A percentile compares a stretch with the other conserved stretches of the same genome.
phyloP scores from a whole-genome alignment of 495 filamentous ascomycete genomes.

The Collariella sp. region DNA sequence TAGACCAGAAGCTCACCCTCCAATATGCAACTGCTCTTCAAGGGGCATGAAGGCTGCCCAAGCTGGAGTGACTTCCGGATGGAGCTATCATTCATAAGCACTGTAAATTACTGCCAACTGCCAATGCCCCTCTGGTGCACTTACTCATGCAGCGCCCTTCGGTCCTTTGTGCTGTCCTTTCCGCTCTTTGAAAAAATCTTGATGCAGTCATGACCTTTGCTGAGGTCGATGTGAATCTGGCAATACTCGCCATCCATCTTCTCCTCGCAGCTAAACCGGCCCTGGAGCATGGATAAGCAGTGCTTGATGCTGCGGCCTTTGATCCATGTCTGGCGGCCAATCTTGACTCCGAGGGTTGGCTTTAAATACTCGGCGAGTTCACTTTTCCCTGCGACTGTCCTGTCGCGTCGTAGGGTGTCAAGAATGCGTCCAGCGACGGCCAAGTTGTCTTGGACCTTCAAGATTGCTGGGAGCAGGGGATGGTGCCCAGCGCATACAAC shows the following conservation, averaged over 20 bases:
- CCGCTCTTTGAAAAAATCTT: constrained; percentile 88
- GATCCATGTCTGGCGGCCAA: constrained; percentile 61
- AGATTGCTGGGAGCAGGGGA: constrained; percentile 50
- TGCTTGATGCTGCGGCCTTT: constrained; percentile 73
- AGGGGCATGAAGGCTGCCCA: constrained; percentile 44
- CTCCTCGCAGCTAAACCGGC: constrained; percentile 62
- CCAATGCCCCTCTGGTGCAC: constrained; percentile 14
- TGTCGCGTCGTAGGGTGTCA: constrained; percentile 10
- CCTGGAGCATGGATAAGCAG: constrained; percentile 53
- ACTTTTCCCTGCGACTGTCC: constrained; percentile 17
- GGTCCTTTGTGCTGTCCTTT: constrained; percentile 73
- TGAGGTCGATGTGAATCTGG: constrained; percentile 72
- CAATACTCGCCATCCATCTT: constrained; percentile 89
- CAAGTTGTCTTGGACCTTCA: constrained; percentile 56
- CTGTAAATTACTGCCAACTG: neutral
- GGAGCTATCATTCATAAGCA: constrained; percentile 22
- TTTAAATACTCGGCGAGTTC: constrained; percentile 36
- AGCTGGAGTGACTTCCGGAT: constrained; percentile 52
- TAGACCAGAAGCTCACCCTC: constrained; percentile 79
- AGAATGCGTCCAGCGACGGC: constrained; percentile 28
- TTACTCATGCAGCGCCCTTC: constrained; percentile 50
- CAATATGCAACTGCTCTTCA: constrained; percentile 59
- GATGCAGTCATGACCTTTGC: constrained; percentile 44
- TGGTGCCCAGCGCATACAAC: constrained; percentile 46
- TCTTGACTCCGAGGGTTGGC: constrained; percentile 61